Conservation (phyloP, 345 rosid genomes). For the Ceriops tagal region DNA sequence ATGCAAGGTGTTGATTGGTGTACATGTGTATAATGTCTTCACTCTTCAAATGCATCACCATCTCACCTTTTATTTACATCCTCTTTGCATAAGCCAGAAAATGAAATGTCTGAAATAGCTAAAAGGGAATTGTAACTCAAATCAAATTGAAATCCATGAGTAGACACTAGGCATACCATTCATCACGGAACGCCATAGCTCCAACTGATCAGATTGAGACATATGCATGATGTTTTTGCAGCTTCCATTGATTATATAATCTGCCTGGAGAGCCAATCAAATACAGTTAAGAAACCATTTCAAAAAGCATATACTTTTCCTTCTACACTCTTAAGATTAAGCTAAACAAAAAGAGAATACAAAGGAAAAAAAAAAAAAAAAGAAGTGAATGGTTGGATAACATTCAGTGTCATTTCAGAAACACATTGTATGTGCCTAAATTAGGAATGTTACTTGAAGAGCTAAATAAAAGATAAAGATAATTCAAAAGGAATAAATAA, state of each 20-base stretch:
- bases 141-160: not conserved
- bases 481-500: too few relatives aligned
- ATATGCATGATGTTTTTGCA: slow-evolving; percentile 95
- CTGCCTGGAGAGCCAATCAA: slow-evolving; percentile 59
- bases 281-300: slow-evolving; percentile 3
- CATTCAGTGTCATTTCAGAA: too few relatives aligned
- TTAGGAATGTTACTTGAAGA: too few relatives aligned
- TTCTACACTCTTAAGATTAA: not conserved
- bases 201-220: slow-evolving; percentile 91
- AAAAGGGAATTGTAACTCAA: not conserved
- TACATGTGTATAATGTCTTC: too few relatives aligned
- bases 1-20: too few relatives aligned
- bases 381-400: not conserved
- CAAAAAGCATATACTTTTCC: not conserved
- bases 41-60: too few relatives aligned
- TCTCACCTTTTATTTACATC: too few relatives aligned
- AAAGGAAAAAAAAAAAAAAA: not conserved
- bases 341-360: not conserved
- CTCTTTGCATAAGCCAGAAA: too few relatives aligned
- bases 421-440: too few relatives aligned
- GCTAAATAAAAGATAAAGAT: too few relatives aligned
- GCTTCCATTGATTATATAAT: slow-evolving; percentile 81
- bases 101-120: too few relatives aligned
- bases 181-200: slow-evolving; percentile 78
- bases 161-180: slow-evolving; percentile 47